phyloP scores from a whole-genome alignment of 148 eudicot genomes.

The Nepenthes mirabilis region DNA sequence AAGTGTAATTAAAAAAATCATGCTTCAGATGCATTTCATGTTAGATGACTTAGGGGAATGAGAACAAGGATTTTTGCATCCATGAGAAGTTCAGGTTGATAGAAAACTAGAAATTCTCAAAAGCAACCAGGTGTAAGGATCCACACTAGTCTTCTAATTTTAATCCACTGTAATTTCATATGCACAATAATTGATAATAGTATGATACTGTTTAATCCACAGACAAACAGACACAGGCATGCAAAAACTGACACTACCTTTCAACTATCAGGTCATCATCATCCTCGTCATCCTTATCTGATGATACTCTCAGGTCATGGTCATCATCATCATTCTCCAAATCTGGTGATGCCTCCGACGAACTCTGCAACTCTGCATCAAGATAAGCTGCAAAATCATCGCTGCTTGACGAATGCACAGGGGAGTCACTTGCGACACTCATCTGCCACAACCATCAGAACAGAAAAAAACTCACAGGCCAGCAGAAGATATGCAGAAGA shows the following conservation, averaged over 20 bases:
- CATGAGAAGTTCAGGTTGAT: too few relatives aligned
- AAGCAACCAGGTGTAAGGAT: too few relatives aligned
- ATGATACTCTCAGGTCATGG: neutral
- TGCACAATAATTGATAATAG: too few relatives aligned
- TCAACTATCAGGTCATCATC: neutral
- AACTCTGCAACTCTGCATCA: constrained; percentile 50
- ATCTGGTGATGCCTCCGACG: constrained; percentile 39
- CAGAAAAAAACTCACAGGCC: neutral
- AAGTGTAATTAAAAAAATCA: too few relatives aligned
- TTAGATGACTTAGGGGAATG: too few relatives aligned
- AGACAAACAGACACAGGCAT: too few relatives aligned
- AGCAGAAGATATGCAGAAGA: neutral
- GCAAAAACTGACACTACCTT: constrained; percentile 5
- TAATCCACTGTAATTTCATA: too few relatives aligned
- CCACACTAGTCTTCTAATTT: too few relatives aligned
- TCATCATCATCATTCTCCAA: constrained; percentile 18
- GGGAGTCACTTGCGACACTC: constrained; percentile 66
- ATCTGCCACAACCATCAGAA: constrained; percentile 24
- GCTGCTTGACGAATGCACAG: constrained; percentile 58
- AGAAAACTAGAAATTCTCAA: too few relatives aligned
- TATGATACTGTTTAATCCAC: too few relatives aligned
- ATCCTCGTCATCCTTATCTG: constrained; percentile 9
- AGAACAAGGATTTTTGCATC: too few relatives aligned
- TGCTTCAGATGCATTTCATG: too few relatives aligned
- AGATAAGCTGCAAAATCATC: constrained; percentile 71